A percentile compares a stretch with the other conserved stretches of the same genome.
Conservation (phyloP, 2,329 filamentous ascomycete species). For the Lasiodiplodia sp. region DNA sequence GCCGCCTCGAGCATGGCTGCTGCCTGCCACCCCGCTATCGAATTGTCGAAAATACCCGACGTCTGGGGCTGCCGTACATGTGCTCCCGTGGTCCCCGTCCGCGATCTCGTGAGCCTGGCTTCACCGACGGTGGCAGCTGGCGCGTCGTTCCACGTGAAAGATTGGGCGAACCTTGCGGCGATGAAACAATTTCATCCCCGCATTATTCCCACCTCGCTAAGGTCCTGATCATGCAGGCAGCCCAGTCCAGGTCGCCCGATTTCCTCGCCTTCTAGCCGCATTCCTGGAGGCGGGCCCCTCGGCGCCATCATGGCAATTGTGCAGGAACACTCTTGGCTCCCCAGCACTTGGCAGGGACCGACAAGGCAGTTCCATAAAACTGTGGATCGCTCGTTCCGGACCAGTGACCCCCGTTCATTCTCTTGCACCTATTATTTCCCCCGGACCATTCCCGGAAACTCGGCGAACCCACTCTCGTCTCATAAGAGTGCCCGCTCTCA, state of each 20-base stretch:
- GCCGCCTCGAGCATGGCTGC: no score
- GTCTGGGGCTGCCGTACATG: no score
- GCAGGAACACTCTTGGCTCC: not conserved
- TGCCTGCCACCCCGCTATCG: no score
- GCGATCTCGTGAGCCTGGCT: slow-evolving; percentile 1
- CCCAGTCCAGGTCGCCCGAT: not conserved
- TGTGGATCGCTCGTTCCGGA: slow-evolving; percentile 7
- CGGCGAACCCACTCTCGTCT: slow-evolving; percentile 5
- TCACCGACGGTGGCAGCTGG: slow-evolving; percentile 10
- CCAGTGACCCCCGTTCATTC: slow-evolving; percentile 9
- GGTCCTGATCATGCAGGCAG: slow-evolving; percentile 3
- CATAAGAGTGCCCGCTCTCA: not conserved
- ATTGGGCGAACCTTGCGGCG: not conserved
- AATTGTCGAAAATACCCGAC: no score
- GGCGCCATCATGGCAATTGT: not conserved
- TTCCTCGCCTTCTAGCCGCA: not conserved
- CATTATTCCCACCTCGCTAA: slow-evolving; percentile 13
- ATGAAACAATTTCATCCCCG: slow-evolving; percentile 22
- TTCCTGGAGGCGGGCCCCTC: not conserved
- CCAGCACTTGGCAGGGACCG: not conserved
- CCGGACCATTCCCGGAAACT: slow-evolving; percentile 10
- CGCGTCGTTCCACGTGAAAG: slow-evolving; percentile 16
- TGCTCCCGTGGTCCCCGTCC: not conserved
- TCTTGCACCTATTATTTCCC: not conserved
- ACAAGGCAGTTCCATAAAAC: slow-evolving; percentile 9